Evolutionary conservation across 176 grass and related monocot species (phyloP).

Genomic region (Thinopyrum elongatum): DNA sequence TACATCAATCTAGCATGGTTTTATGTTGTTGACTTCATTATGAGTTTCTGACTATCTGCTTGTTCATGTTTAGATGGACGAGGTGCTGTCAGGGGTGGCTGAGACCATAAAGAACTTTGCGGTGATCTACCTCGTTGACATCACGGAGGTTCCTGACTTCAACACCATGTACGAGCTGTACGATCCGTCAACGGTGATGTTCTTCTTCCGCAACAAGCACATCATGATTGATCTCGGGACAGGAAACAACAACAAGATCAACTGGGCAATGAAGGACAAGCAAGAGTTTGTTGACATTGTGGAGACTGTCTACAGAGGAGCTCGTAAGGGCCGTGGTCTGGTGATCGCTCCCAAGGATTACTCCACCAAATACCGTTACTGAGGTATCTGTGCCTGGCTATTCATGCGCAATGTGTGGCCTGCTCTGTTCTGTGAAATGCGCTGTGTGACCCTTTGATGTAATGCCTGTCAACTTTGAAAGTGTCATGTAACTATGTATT

Average conservation of each 20-base stretch:
- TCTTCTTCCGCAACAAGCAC: slow-evolving; percentile 97
- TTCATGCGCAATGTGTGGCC: background rate
- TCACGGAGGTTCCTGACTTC: slow-evolving; percentile 82
- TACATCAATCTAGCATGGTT: background rate
- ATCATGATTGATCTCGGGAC: slow-evolving; percentile 99
- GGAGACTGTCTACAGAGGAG: slow-evolving; percentile 90
- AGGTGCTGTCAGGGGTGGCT: slow-evolving; percentile 65
- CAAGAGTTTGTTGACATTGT: slow-evolving; percentile 93
- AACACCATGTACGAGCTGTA: slow-evolving; percentile 97
- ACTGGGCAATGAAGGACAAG: slow-evolving; percentile 94
- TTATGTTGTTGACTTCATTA: background rate
- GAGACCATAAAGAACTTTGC: slow-evolving; percentile 98
- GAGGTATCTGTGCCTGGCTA: background rate
- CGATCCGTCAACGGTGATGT: slow-evolving; percentile 86
- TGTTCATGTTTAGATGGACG: slow-evolving; percentile 69
- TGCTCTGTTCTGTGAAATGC: background rate
- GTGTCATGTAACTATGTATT: background rate
- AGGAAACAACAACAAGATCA: slow-evolving; percentile 97
- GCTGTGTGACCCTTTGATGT: background rate
- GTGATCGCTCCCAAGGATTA: slow-evolving; percentile 93
- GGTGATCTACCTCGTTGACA: slow-evolving; percentile 79
- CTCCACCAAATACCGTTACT: slow-evolving; percentile 93
- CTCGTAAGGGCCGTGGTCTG: slow-evolving; percentile 74
- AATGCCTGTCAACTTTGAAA: background rate
- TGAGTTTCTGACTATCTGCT: background rate